These are phyloP conservation scores for Alternaria brassicicola DNA, from an alignment of 2,329 filamentous ascomycete species.

Conservation along the genomic window DNA sequence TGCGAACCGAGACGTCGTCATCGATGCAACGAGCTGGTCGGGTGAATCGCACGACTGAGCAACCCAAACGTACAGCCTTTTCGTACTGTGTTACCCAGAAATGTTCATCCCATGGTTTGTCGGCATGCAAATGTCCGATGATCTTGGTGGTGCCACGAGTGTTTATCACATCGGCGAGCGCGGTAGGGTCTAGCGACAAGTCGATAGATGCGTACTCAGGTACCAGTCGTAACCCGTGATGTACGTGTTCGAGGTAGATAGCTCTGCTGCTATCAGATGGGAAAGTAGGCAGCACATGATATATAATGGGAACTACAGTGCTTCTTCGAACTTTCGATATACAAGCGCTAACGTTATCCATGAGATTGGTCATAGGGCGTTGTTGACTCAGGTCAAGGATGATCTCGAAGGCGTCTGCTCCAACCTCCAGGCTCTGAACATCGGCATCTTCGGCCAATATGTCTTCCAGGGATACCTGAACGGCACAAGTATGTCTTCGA, in stretches of 20 bases:
- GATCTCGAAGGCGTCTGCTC: slow-evolving; percentile 70
- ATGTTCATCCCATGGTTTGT: slow-evolving; percentile 62
- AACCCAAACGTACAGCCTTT: slow-evolving; percentile 63
- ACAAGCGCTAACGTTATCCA: slow-evolving; percentile 60
- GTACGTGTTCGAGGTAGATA: slow-evolving; percentile 63
- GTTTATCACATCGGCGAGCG: slow-evolving; percentile 58
- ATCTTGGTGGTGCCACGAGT: slow-evolving; percentile 64
- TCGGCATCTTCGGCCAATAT: slow-evolving; percentile 62
- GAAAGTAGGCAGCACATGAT: slow-evolving; percentile 42
- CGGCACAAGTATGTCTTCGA: slow-evolving; percentile 69
- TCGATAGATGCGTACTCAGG: slow-evolving; percentile 68
- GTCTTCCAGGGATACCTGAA: slow-evolving; percentile 65
- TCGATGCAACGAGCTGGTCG: slow-evolving; percentile 63
- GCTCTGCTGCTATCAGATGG: slow-evolving; percentile 35
- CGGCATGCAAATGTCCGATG: slow-evolving; percentile 62
- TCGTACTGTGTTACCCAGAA: slow-evolving; percentile 64
- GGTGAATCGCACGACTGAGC: slow-evolving; percentile 67
- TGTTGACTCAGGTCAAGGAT: slow-evolving; percentile 53
- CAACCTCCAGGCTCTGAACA: slow-evolving; percentile 69
- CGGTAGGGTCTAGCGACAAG: slow-evolving; percentile 60
- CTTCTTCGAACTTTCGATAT: slow-evolving; percentile 67
- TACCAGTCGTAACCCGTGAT: slow-evolving; percentile 65
- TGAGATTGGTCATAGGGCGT: slow-evolving; percentile 18
- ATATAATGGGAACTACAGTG: slow-evolving; percentile 60
- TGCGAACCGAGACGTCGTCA: slow-evolving; percentile 67